These are phyloP conservation scores for Arthroderma uncinatum DNA, from an alignment of 2,329 filamentous ascomycete species.

Conservation along the genomic window DNA sequence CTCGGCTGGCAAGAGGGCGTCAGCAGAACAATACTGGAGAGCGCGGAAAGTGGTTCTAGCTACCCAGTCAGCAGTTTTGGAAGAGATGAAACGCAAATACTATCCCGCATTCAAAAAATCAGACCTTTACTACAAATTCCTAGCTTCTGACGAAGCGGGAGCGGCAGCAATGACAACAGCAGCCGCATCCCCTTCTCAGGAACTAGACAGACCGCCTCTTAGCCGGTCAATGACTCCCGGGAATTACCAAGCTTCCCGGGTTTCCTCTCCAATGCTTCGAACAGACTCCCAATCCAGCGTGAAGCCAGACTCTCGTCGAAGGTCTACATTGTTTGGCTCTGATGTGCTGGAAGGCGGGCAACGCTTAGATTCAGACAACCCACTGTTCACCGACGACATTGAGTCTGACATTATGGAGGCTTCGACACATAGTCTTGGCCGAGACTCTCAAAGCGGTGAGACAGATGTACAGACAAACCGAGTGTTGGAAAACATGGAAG, in stretches of 20 bases:
- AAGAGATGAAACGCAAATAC: constrained; percentile 69
- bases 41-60: constrained; percentile 71
- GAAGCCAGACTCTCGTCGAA: constrained; percentile 42
- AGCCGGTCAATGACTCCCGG: constrained; percentile 15
- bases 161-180: constrained; percentile 17
- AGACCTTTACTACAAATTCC: constrained; percentile 90
- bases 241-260: constrained; percentile 28
- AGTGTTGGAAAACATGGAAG: constrained; percentile 86
- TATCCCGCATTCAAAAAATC: constrained; percentile 83
- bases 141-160: constrained; percentile 66
- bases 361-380: constrained; percentile 58
- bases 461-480: constrained; percentile 54
- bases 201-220: constrained; percentile 9
- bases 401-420: constrained; percentile 59
- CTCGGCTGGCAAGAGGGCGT: constrained; percentile 62
- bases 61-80: constrained; percentile 70
- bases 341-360: constrained; percentile 35
- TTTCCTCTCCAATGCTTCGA: constrained; percentile 37
- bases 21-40: constrained; percentile 67
- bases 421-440: constrained; percentile 70
- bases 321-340: constrained; percentile 50
- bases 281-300: constrained; percentile 38
- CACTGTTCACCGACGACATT: constrained; percentile 67
- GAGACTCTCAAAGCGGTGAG: constrained; percentile 49
- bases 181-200: constrained; percentile 16